Evolutionary conservation across 495 filamentous ascomycete genomes (phyloP).

Genomic region (Talaromyces liani): DNA sequence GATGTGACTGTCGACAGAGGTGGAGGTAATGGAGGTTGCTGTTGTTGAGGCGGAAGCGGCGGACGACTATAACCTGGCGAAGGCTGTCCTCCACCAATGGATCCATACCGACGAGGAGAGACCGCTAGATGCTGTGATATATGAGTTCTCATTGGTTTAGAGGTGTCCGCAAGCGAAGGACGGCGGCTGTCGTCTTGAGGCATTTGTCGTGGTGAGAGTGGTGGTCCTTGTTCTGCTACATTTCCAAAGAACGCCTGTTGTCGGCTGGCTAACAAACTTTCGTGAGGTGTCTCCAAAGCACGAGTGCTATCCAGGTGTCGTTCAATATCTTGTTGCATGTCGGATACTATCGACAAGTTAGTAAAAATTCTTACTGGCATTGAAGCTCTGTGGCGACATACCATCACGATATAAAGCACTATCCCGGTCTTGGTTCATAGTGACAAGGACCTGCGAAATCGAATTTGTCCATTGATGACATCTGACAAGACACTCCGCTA

Average conservation of each 20-base stretch:
- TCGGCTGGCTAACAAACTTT: conserved; percentile 64
- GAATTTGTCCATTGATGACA: conserved; percentile 77
- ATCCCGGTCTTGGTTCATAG: conserved; percentile 61
- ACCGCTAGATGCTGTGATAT: conserved; percentile 70
- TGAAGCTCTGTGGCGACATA: conserved; percentile 15
- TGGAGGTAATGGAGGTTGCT: conserved; percentile 61
- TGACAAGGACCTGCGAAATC: conserved; percentile 62
- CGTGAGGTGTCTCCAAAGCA: conserved; percentile 68
- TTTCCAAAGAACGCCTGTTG: conserved; percentile 65
- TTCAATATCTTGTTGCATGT: conserved; percentile 76
- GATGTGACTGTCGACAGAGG: conserved; percentile 69
- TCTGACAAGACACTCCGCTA: conserved; percentile 73
- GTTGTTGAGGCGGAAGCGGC: conserved; percentile 60
- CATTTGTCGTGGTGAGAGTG: conserved; percentile 86
- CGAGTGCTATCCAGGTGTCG: conserved; percentile 71
- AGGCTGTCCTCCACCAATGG: conserved; percentile 68
- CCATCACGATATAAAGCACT: conserved; percentile 51
- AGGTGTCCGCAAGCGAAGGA: conserved; percentile 33
- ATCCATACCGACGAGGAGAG: conserved; percentile 76
- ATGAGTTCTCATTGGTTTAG: conserved; percentile 51
- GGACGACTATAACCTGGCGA: conserved; percentile 59
- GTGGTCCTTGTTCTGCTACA: conserved; percentile 62
- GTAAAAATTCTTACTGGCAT: not conserved
- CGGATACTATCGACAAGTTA: conserved; percentile 49
- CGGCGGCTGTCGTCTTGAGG: conserved; percentile 80